Evolutionary conservation across 176 grass and related monocot species (phyloP), one percentile per base, ranked within the genome.

Genomic region (Stipa capillata): DNA sequence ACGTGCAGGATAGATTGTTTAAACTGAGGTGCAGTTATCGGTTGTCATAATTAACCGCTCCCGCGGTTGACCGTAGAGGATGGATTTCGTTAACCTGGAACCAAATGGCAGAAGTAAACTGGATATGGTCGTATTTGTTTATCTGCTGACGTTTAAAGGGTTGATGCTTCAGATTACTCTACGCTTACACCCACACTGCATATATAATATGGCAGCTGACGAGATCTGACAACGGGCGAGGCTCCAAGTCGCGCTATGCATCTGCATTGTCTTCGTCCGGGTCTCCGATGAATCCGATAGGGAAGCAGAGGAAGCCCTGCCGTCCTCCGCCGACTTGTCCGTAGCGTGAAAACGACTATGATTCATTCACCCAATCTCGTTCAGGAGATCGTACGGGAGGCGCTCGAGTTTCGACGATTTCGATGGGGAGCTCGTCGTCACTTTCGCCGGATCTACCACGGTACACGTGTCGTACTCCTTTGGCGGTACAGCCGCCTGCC

Each of bases 231-330:
- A 4, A 21, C 10, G 74, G 33, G 18, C 39, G 82, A 20, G 16
- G 50, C 9, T 60, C 56, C 21, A 34, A 4, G 55, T 32, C 48
- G 39, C 4, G 18, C 43, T 34, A 15, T 8, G 28, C 49, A 17
- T 57, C n/a, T n/a, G n/a, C n/a, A n/a, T 75, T 75, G 70, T 56
- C 77, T 25, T n/a, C 52, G 72, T 29, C 53, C 77, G 84, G 77
- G 23, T 4, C 27, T 7, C 73, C 50, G 74, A 34, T 62, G 61
- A 86, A 10, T 49, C 50, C 78, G 69, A 81, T 57, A 21, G 1
- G 45, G 16, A 16, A 6, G 8, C 44, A 14, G 35, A 42, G 33
- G 11, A n/a, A 18, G n/a, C n/a, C n/a, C n/a, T n/a, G 41, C 50
- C 68, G 83, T 23, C 65, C 7, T 14, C 45, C 11, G n/a, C 27